Conservation (phyloP, 169 alveolate genomes). For the Babesia bigemina region DNA sequence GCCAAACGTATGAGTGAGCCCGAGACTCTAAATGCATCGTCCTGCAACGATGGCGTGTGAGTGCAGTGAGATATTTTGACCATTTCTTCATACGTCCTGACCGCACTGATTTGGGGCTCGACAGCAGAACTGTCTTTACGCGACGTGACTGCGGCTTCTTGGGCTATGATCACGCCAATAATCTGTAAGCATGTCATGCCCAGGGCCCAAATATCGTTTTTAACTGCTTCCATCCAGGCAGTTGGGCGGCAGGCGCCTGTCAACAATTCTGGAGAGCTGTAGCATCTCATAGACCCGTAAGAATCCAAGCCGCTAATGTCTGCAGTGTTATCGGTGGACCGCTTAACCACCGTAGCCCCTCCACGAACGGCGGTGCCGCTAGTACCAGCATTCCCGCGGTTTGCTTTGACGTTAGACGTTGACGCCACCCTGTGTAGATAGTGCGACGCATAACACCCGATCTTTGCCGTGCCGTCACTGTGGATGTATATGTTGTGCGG, state of each 20-base stretch:
- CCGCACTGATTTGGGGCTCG: not conserved
- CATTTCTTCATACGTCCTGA: not conserved
- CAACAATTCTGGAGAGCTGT: conserved; percentile 38
- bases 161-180: not conserved
- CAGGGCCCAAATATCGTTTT: conserved; percentile 56
- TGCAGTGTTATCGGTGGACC: not conserved
- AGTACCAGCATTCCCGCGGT: not conserved
- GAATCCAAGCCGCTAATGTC: too few species aligned
- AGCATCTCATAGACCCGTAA: not conserved
- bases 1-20: not conserved
- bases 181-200: conserved; percentile 44
- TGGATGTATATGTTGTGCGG: conserved; percentile 29
- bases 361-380: not conserved
- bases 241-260: not conserved
- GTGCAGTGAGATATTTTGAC: not conserved
- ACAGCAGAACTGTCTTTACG: not conserved
- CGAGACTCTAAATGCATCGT: not conserved
- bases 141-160: not conserved
- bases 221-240: conserved; percentile 1
- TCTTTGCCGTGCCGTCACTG: conserved; percentile 47
- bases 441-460: conserved; percentile 50
- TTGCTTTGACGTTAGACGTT: not conserved
- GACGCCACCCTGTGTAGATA: conserved; percentile 12
- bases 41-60: not conserved
- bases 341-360: not conserved